Conservation (phyloP, 2,329 filamentous ascomycete genomes). For the Neurospora crassa region DNA sequence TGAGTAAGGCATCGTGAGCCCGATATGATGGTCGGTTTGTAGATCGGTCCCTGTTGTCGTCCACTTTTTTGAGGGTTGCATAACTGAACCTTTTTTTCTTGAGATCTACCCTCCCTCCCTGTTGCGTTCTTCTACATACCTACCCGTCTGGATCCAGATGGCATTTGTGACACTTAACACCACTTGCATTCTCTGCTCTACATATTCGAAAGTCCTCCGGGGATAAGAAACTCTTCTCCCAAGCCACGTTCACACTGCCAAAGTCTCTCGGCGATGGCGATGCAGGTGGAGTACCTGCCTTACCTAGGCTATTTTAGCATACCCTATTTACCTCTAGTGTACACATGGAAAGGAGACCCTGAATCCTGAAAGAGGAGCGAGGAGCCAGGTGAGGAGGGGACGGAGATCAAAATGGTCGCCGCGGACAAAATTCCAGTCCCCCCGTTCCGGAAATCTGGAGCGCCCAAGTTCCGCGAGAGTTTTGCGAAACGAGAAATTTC, state of each 20-base stretch:
- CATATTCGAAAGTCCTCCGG: neutral
- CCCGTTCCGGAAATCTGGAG: neutral
- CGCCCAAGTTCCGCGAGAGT: neutral
- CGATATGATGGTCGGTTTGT: neutral
- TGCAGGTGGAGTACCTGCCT: neutral
- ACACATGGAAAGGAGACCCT: neutral
- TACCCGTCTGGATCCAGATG: too few relatives aligned
- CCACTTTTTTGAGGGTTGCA: neutral
- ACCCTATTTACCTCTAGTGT: neutral
- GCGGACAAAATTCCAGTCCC: neutral
- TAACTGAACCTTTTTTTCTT: neutral
- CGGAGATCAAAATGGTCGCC: neutral
- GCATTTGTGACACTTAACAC: too few relatives aligned
- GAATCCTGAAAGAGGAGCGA: neutral
- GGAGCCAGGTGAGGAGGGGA: neutral
- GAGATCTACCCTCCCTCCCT: neutral
- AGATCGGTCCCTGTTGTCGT: neutral
- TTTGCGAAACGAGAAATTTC: neutral
- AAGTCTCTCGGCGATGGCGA: neutral
- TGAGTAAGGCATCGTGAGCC: neutral
- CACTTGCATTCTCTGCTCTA: neutral
- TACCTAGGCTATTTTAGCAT: neutral
- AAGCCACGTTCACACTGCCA: neutral
- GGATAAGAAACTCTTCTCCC: neutral
- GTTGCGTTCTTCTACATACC: neutral